Evolutionary conservation across 345 rosid genomes (phyloP).

Genomic region (Salix exigua): DNA sequence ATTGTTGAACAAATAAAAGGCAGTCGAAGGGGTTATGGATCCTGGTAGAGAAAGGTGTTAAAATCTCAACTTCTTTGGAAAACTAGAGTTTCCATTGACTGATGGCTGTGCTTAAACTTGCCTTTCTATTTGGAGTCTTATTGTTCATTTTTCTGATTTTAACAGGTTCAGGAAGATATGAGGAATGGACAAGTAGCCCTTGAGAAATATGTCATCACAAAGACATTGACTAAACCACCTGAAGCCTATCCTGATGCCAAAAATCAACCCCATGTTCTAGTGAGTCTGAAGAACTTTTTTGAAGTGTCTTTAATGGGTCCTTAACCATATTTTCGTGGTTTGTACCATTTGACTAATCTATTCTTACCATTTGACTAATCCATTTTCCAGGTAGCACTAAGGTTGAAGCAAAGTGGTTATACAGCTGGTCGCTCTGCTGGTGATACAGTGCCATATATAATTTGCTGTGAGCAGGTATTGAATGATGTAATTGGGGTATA

Average conservation of each 20-base stretch:
- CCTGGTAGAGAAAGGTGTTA: too few species aligned
- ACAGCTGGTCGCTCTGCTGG: constrained; percentile 72
- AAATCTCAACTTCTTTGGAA: background rate
- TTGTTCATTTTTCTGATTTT: constrained; percentile 5
- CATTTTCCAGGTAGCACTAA: constrained; percentile 74
- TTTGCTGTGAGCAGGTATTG: constrained; percentile 89
- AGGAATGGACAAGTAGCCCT: constrained; percentile 85
- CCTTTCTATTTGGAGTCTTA: background rate
- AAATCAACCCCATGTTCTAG: constrained; percentile 95
- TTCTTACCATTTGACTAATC: constrained; percentile 5
- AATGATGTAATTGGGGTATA: constrained; percentile 6
- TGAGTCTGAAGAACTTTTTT: constrained; percentile 27
- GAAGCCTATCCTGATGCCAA: constrained; percentile 95
- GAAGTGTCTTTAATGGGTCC: background rate
- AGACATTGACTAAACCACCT: constrained; percentile 89
- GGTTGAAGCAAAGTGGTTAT: constrained; percentile 86
- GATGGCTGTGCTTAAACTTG: background rate
- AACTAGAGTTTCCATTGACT: background rate
- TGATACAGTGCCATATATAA: constrained; percentile 87
- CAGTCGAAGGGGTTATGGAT: background rate
- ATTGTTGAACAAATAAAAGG: background rate
- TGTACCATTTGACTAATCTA: constrained; percentile 9
- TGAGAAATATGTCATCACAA: constrained; percentile 90
- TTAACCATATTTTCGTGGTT: constrained; percentile 4
- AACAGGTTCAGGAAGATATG: constrained; percentile 89